Conservation (phyloP, 306 rosid species). For the Gastrolobium bilobum region DNA sequence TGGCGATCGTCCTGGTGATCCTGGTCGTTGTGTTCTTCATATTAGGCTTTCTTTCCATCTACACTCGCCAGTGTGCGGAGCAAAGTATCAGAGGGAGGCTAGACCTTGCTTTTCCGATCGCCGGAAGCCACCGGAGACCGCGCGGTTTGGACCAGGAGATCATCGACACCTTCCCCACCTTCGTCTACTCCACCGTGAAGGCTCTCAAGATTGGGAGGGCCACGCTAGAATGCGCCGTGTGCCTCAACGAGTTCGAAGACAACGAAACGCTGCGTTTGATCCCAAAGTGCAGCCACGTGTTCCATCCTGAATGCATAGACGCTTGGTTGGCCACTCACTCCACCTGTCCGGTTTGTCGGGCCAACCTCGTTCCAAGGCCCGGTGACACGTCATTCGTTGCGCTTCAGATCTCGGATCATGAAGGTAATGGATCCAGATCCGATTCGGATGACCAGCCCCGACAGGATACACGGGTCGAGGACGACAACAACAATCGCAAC, state of each 20-base stretch:
- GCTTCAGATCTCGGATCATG: constrained; percentile 25
- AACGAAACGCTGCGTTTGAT: constrained; percentile 91
- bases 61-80: constrained; percentile 84
- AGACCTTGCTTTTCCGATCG: constrained; percentile 36
- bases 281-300: constrained; percentile 88
- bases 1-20: constrained; percentile 67
- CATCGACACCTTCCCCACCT: constrained; percentile 77
- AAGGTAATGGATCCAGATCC: background rate
- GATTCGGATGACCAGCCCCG: background rate
- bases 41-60: constrained; percentile 79
- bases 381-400: constrained; percentile 48
- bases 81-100: constrained; percentile 51
- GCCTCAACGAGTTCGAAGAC: constrained; percentile 81
- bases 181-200: constrained; percentile 82
- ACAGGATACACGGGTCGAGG: background rate
- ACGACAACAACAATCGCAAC: background rate
- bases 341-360: constrained; percentile 94
- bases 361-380: constrained; percentile 63
- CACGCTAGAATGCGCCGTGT: constrained; percentile 91
- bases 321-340: constrained; percentile 77
- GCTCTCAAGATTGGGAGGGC: constrained; percentile 68
- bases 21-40: constrained; percentile 67
- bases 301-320: constrained; percentile 82
- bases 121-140: constrained; percentile 38
- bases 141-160: constrained; percentile 71